Percentiles rank a stretch among this genome's conserved stretches.
Conservation (phyloP, 192 early-diverging fungal species). For the Coemansia sp. region DNA sequence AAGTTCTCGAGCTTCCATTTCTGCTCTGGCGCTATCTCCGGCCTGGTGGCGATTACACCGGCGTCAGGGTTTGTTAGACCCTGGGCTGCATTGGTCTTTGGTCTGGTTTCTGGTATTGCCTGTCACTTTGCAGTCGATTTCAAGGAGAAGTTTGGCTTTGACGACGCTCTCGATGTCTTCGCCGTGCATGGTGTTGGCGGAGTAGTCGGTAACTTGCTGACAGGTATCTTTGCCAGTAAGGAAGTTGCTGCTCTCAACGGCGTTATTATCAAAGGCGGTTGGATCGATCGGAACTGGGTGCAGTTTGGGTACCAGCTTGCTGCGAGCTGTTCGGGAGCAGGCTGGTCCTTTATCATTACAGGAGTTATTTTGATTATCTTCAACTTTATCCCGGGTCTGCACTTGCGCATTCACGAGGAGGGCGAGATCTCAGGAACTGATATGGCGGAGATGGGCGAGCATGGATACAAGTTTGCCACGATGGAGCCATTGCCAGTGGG, state of each 20-base stretch:
- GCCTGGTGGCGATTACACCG: conserved; percentile 91
- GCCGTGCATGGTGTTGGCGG: conserved; percentile 87
- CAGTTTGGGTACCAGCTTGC: conserved; percentile 78
- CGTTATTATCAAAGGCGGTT: conserved; percentile 64
- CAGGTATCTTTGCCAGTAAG: conserved; percentile 83
- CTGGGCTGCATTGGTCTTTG: conserved; percentile 80
- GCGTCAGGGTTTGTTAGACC: conserved; percentile 85
- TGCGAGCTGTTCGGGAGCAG: conserved; percentile 67
- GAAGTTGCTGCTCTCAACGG: conserved; percentile 69
- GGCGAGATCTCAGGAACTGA: conserved; percentile 76
- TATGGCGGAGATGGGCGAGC: conserved; percentile 84
- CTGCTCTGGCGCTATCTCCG: conserved; percentile 92
- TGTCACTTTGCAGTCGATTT: conserved; percentile 83
- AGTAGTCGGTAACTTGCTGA: conserved; percentile 76
- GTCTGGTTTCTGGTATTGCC: conserved; percentile 66
- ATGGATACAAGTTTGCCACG: conserved; percentile 54
- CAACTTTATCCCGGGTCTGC: conserved; percentile 72
- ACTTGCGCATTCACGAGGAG: conserved; percentile 73
- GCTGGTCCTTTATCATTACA: conserved; percentile 77
- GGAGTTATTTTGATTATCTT: conserved; percentile 70
- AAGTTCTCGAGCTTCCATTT: conserved; percentile 90
- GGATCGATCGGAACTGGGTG: conserved; percentile 80
- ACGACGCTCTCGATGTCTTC: conserved; percentile 92
- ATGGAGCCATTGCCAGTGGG: conserved; percentile 22
- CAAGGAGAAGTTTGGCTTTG: conserved; percentile 84